Evolutionary conservation across 345 rosid species (phyloP).

Genomic region (Melaleuca quinquenervia): DNA sequence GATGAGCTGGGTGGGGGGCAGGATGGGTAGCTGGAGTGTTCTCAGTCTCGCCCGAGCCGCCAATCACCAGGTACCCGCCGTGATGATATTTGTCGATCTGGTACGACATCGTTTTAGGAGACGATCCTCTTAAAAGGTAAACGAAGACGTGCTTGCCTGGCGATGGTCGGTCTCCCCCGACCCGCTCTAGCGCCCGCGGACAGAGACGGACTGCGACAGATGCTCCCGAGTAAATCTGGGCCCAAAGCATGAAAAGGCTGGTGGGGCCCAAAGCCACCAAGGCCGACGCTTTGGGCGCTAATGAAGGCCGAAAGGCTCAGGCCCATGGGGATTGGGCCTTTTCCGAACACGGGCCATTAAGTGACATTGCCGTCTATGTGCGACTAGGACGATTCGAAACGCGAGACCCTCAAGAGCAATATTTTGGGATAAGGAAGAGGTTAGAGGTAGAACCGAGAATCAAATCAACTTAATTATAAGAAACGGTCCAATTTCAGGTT

Average conservation of each 20-base stretch:
- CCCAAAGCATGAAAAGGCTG: neutral
- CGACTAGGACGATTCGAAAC: too few species aligned
- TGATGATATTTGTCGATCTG: rapidly evolving
- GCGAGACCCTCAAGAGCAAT: too few species aligned
- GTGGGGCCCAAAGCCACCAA: neutral
- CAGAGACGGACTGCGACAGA: neutral
- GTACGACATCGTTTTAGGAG: neutral
- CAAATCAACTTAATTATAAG: too few species aligned
- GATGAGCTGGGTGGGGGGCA: neutral
- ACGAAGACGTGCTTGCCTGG: neutral
- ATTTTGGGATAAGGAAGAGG: too few species aligned
- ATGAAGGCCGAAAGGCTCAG: neutral
- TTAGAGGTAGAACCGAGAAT: too few species aligned
- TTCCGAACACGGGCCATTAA: neutral
- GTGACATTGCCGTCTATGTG: too few species aligned
- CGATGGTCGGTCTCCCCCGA: neutral
- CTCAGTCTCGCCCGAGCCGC: neutral
- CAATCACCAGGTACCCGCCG: neutral
- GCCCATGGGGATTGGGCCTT: neutral
- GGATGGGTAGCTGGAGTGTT: neutral
- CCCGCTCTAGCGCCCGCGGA: neutral
- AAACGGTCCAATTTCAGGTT: too few species aligned
- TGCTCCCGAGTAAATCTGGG: neutral
- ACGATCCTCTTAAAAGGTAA: neutral
- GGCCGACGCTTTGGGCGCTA: neutral